phyloP scores from a whole-genome alignment of 2,329 filamentous ascomycete genomes.

The Colletotrichum sp. region DNA sequence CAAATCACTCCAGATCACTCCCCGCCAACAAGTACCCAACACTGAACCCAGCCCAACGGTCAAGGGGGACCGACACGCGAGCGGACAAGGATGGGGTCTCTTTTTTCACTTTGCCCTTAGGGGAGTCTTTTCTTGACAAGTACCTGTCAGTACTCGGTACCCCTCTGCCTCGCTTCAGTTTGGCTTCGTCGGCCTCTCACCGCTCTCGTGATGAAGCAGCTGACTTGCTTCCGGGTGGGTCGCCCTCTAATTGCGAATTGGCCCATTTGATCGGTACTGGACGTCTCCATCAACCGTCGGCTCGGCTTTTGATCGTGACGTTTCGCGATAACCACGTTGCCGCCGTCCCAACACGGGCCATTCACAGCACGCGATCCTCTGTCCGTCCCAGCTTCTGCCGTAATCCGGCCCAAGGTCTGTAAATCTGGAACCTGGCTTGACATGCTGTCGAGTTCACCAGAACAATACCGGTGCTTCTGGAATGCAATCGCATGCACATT shows the following conservation, averaged over 20 bases:
- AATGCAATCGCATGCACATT: not conserved
- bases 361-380: not conserved
- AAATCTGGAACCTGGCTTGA: not conserved
- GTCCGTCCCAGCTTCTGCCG: not conserved
- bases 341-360: not conserved
- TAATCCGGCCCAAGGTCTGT: not conserved
- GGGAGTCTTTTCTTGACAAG: not conserved
- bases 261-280: not conserved
- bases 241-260: not conserved
- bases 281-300: not conserved
- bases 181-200: not conserved
- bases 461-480: not conserved
- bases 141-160: slow-evolving; percentile 3
- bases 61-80: slow-evolving; percentile 13
- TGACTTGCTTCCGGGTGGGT: slow-evolving; percentile 12
- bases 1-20: slow-evolving; percentile 10
- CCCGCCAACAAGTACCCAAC: slow-evolving; percentile 7
- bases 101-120: not conserved
- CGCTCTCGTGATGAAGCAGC: slow-evolving; percentile 16
- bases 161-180: not conserved
- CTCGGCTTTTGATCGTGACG: not conserved
- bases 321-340: not conserved
- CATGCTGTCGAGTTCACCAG: not conserved
- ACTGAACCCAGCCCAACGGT: slow-evolving; percentile 14
- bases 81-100: slow-evolving; percentile 13